Evolutionary conservation across 495 filamentous ascomycete genomes (phyloP).

Genomic region (Hamigera avellanea): DNA sequence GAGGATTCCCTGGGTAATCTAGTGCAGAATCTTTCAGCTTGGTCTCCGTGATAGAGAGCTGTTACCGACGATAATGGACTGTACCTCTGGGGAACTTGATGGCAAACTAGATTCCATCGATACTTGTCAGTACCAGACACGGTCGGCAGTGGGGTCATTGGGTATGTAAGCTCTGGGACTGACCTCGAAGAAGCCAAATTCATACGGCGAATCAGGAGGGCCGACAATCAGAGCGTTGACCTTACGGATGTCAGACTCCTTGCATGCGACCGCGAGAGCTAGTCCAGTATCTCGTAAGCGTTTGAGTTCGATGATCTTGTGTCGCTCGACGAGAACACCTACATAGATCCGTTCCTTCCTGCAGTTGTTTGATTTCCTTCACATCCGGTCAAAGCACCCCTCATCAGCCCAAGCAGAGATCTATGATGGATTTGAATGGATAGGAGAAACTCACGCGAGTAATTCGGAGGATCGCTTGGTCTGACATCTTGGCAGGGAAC

Average conservation of each 20-base stretch:
- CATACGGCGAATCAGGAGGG: constrained; percentile 89
- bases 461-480: constrained; percentile 78
- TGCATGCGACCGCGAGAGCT: constrained; percentile 79
- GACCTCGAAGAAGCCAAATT: constrained; percentile 95
- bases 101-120: constrained; percentile 15
- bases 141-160: neutral
- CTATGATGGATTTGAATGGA: constrained; percentile 21
- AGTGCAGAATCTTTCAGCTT: too few species aligned
- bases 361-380: constrained; percentile 74
- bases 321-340: constrained; percentile 23
- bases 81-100: constrained; percentile 25
- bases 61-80: too few species aligned
- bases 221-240: constrained; percentile 85
- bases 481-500: constrained; percentile 45
- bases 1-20: constrained; percentile 86
- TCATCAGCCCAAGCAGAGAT: constrained; percentile 13
- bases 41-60: too few species aligned
- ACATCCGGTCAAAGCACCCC: constrained; percentile 5
- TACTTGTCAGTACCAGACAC: neutral
- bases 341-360: constrained; percentile 75
- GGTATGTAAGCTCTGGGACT: constrained; percentile 6
- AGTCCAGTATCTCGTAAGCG: constrained; percentile 1
- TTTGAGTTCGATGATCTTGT: constrained; percentile 1
- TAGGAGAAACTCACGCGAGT: constrained; percentile 51
- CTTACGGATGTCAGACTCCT: constrained; percentile 78